Percentiles rank a stretch among this genome's conserved stretches.
Conservation (phyloP, 345 rosid species). For the Lenwebbia sp. region DNA sequence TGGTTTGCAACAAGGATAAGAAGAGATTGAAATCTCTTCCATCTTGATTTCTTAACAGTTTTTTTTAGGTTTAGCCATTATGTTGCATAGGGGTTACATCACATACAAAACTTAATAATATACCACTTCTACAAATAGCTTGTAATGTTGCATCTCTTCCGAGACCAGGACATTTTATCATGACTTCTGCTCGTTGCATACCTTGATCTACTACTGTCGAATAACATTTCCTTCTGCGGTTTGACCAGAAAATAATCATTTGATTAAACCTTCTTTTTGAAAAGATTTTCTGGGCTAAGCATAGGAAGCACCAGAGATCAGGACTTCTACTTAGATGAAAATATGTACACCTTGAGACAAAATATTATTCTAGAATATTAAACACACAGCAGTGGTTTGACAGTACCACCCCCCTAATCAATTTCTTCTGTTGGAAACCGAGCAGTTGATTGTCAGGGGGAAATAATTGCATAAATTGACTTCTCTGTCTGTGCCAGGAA, state of each 20-base stretch:
- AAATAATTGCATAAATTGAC: not conserved
- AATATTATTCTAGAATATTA: not conserved
- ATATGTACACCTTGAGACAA: not conserved
- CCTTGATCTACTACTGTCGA: not conserved
- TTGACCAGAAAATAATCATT: not conserved
- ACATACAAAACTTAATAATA: not conserved
- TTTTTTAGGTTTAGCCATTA: not conserved
- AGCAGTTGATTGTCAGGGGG: not conserved
- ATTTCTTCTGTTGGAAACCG: not conserved
- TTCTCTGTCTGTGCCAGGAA: not conserved
- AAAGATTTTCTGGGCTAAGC: not conserved
- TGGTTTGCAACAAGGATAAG: not conserved
- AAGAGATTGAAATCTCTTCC: not conserved
- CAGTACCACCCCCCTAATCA: not conserved
- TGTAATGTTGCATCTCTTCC: not conserved
- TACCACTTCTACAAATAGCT: not conserved
- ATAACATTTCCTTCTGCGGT: not conserved
- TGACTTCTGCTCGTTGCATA: not conserved
- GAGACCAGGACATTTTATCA: not conserved
- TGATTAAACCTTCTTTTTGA: not conserved
- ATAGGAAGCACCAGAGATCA: not conserved
- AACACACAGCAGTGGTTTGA: not conserved
- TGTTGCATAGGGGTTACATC: not conserved
- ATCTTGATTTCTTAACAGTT: not conserved
- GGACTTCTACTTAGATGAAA: not conserved